Evolutionary conservation across 805 yeast genomes (phyloP).

Genomic region (Metschnikowia dekortorum): DNA sequence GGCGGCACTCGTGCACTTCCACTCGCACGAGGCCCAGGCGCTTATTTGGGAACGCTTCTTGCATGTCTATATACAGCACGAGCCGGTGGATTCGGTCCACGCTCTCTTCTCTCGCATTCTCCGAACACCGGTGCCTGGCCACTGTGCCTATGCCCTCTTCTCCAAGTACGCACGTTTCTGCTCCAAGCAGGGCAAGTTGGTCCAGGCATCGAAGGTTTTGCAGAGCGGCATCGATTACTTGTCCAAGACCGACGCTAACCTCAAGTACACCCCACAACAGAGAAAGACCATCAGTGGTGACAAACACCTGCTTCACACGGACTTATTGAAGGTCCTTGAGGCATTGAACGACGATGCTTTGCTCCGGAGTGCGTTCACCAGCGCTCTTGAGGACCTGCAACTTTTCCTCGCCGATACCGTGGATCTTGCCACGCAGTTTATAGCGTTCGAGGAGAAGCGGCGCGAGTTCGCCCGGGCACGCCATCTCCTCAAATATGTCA

Average conservation of each 20-base stretch:
- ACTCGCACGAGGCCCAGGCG: slow-evolving; percentile 48
- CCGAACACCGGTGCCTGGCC: slow-evolving; percentile 38
- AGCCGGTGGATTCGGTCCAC: slow-evolving; percentile 38
- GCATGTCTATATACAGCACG: slow-evolving; percentile 38
- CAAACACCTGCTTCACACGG: slow-evolving; percentile 21
- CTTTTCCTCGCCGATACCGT: slow-evolving; percentile 42
- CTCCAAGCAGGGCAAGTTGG: slow-evolving; percentile 45
- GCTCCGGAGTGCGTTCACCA: slow-evolving; percentile 22
- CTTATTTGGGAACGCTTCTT: slow-evolving; percentile 74
- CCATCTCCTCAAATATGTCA: slow-evolving; percentile 46
- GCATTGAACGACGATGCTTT: neutral
- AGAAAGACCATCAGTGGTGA: slow-evolving; percentile 16
- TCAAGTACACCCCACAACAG: slow-evolving; percentile 1
- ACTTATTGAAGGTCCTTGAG: neutral
- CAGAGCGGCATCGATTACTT: slow-evolving; percentile 15
- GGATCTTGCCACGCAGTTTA: slow-evolving; percentile 49
- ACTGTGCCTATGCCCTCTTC: slow-evolving; percentile 46
- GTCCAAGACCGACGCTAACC: neutral
- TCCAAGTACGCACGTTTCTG: slow-evolving; percentile 62
- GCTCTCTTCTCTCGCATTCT: slow-evolving; percentile 73
- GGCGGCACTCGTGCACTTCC: slow-evolving; percentile 58
- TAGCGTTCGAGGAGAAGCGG: slow-evolving; percentile 49
- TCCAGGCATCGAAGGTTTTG: slow-evolving; percentile 38
- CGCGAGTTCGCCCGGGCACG: slow-evolving; percentile 61
- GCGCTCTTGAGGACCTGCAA: slow-evolving; percentile 37